Conservation (phyloP, 768 basidiomycete species). For the Suillus tomentosus region DNA sequence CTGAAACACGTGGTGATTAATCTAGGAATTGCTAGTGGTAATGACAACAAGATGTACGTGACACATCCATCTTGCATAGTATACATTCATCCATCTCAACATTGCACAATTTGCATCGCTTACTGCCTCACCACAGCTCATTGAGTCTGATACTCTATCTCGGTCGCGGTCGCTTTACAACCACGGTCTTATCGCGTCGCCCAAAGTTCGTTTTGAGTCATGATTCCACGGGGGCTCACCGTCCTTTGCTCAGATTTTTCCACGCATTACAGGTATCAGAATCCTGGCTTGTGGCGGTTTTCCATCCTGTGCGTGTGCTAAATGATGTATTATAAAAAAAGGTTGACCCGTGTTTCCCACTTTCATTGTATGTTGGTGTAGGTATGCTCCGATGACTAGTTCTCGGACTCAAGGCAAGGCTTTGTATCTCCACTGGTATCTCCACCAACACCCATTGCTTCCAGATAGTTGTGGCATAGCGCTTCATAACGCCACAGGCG, state of each 20-base stretch:
- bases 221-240: conserved; percentile 1
- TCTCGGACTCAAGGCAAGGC: background rate
- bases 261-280: conserved; percentile 74
- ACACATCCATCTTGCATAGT: background rate
- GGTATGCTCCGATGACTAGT: background rate
- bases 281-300: background rate
- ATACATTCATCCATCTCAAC: background rate
- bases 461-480: background rate
- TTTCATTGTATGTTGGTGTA: background rate
- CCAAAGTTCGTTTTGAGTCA: conserved; percentile 62
- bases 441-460: background rate
- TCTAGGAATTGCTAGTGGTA: conserved; percentile 72
- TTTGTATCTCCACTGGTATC: background rate
- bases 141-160: conserved; percentile 56
- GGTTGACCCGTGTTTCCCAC: background rate
- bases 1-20: conserved; percentile 99
- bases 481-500: background rate
- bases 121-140: conserved; percentile 57
- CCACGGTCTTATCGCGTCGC: conserved; percentile 74
- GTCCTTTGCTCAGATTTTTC: conserved; percentile 61
- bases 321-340: background rate
- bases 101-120: background rate
- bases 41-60: conserved; percentile 96
- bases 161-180: background rate
- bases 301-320: background rate